Evolutionary conservation across 2,329 filamentous ascomycete genomes (phyloP), one percentile per base, ranked within the genome.

Genomic region (Talaromyces sp.): DNA sequence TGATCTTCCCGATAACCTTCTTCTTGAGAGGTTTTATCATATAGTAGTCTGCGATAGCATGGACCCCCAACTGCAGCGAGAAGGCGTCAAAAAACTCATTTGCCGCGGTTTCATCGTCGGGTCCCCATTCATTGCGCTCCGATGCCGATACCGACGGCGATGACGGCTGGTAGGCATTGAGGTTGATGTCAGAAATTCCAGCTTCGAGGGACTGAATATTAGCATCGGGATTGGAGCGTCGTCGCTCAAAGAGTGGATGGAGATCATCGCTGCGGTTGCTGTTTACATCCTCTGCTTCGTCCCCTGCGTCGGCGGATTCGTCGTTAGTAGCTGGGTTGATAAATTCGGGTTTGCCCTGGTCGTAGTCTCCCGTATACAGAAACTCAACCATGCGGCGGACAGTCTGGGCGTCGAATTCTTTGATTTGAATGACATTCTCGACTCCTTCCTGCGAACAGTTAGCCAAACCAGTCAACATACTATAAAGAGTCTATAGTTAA

Each of bases 41-140:
- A 31, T 67, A 68, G 39, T 67, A 68, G 9, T 69, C 58, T 7
- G 58, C 69, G 22, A 69, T 68, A 5, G 65, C 47, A 50, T 69
- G 64, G 15, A 68, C 37, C 1, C 37, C 22, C 9, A 67, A 50
- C 13, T 68, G 54, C 22, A 33, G 35, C 4, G 11, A 10, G 9
- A 57, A 22, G 17, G 56, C 35, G 13, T 54, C n/a, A 27, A 56
- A 17, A 11, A 60, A 45, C 3, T 19, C 9, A 33, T 33, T 15
- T 2, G 49, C 61, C 3, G 45, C 27, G 10, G 25, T 27, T 9
- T 63, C 33, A n/a, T 39, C 35, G 4, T 52, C 56, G 15, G 37
- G 41, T 2, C 11, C n/a, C 56, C 56, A 60, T 61, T 61, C 52
- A 4, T 50, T 8, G 22, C 6, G 6, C 25, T 3, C 47, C 10